These are phyloP conservation scores for Daucus carota DNA, from an alignment of 129 eudicot genomes.

Conservation along the genomic window DH1_v3.0 NC_030383.2:54900501-54901000, in stretches of 20 bases:
- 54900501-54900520: conserved; percentile 43
- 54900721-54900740: conserved; percentile 13
- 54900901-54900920: conserved; percentile 27
- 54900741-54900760: conserved; percentile 33
- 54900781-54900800: conserved; percentile 19
- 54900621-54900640: conserved; percentile 71
- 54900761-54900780: conserved; percentile 18
- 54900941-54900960: conserved; percentile 22
- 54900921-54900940: conserved; percentile 8
- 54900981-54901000: conserved; percentile 53
- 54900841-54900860: conserved; percentile 18
- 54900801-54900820: conserved; percentile 1
- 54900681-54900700: conserved; percentile 19
- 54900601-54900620: conserved; percentile 53
- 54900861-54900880: conserved; percentile 30
- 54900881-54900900: conserved; percentile 26
- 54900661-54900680: conserved; percentile 23
- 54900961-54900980: conserved; percentile 32
- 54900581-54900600: conserved; percentile 32
- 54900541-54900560: conserved; percentile 31
- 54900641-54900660: conserved; percentile 38
- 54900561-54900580: conserved; percentile 37
- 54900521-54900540: conserved; percentile 32
- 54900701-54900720: conserved; percentile 53
- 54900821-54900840: conserved; percentile 13